Evolutionary conservation across 768 basidiomycete genomes (phyloP).

Genomic region (Sporobolomyces roseus): DNA sequence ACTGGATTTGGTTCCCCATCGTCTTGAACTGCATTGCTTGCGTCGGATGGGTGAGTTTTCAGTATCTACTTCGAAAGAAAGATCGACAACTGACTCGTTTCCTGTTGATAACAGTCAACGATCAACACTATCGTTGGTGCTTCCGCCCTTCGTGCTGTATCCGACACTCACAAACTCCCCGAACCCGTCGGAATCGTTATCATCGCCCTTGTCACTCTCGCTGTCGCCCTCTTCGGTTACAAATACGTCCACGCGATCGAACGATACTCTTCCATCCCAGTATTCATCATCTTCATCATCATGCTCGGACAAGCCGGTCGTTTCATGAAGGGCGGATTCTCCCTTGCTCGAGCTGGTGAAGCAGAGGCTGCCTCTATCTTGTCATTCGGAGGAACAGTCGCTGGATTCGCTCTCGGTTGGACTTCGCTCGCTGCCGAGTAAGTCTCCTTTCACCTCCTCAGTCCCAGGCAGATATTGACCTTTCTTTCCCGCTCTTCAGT

Average conservation of each 20-base stretch:
- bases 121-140: constrained; percentile 48
- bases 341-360: constrained; percentile 46
- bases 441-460: neutral
- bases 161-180: constrained; percentile 46
- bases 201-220: constrained; percentile 52
- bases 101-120: constrained; percentile 38
- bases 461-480: neutral
- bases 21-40: constrained; percentile 49
- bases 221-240: constrained; percentile 52
- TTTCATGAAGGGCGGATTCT: constrained; percentile 25
- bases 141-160: constrained; percentile 43
- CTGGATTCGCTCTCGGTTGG: constrained; percentile 53
- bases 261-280: constrained; percentile 53
- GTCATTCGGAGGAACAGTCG: constrained; percentile 50
- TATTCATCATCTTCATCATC: constrained; percentile 52
- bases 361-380: constrained; percentile 50
- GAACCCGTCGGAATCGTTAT: constrained; percentile 53
- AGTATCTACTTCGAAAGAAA: constrained; percentile 31
- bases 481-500: neutral
- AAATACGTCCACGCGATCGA: constrained; percentile 52
- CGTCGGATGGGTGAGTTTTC: constrained; percentile 15
- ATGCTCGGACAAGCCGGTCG: constrained; percentile 31
- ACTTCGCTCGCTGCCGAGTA: constrained; percentile 49
- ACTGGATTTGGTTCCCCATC: constrained; percentile 46
- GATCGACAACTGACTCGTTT: no score